Evolutionary conservation across 169 alveolate genomes (phyloP).

Genomic region (Eimeria acervulina): DNA sequence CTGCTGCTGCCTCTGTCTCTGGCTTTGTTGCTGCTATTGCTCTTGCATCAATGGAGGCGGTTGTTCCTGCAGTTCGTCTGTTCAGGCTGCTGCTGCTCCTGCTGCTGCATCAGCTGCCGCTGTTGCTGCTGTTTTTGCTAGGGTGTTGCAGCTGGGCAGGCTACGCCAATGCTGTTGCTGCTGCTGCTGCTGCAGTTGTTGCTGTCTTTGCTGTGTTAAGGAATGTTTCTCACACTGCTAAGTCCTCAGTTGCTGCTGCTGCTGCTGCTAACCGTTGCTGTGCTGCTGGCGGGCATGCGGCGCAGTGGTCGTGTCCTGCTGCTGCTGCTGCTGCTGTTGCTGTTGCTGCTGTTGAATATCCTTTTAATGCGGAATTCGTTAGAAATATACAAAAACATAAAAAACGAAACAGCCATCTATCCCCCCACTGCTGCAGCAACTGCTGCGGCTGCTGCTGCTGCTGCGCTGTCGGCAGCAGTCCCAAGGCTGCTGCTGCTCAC

Average conservation of each 20-base stretch:
- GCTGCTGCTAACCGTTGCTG: background rate
- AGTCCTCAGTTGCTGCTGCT: background rate
- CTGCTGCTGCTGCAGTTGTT: background rate
- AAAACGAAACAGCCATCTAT: too few relatives aligned
- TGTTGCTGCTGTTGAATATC: slow-evolving; percentile 65
- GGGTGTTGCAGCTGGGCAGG: background rate
- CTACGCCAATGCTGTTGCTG: background rate
- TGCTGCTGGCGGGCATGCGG: background rate
- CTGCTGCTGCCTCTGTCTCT: background rate
- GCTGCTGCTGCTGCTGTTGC: slow-evolving; percentile 22
- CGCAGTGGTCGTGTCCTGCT: background rate
- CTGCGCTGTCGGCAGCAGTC: too few relatives aligned
- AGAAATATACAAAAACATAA: too few relatives aligned
- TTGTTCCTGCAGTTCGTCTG: background rate
- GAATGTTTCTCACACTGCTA: background rate
- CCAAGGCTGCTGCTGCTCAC: slow-evolving; percentile 33
- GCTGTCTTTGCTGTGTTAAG: background rate
- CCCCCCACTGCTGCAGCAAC: slow-evolving; percentile 25
- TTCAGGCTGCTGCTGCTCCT: background rate
- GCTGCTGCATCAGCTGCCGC: slow-evolving; percentile 14
- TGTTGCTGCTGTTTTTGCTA: slow-evolving; percentile 16
- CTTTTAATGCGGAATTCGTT: too few relatives aligned
- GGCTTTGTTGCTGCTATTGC: background rate
- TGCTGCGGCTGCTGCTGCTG: slow-evolving; percentile 19
- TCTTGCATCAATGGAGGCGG: background rate